phyloP scores from a whole-genome alignment of 176 grass and related monocot genomes.

The Eragrostis curvula region DNA sequence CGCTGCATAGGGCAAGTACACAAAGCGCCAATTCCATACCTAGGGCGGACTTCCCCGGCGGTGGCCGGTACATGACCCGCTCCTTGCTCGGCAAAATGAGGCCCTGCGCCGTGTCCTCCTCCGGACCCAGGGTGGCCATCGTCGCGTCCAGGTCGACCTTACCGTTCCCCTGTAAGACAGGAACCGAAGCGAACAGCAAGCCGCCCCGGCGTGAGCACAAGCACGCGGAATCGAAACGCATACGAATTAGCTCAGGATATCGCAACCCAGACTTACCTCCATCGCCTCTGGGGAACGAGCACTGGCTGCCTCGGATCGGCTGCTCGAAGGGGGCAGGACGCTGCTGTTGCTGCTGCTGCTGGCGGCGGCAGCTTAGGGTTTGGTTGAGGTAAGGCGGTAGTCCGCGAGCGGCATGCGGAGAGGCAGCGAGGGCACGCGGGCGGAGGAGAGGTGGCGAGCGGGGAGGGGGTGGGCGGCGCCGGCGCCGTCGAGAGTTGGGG shows the following conservation, averaged over 20 bases:
- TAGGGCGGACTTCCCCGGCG: conserved; percentile 66
- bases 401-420: neutral
- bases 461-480: neutral
- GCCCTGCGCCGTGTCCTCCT: conserved; percentile 56
- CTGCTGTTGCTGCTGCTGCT: neutral
- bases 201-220: conserved; percentile 1
- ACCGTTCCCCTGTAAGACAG: conserved; percentile 39
- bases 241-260: neutral
- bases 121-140: conserved; percentile 68
- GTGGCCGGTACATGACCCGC: conserved; percentile 74
- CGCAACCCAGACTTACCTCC: conserved; percentile 29
- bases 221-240: neutral
- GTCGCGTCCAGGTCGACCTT: conserved; percentile 62
- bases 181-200: no score
- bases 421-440: neutral
- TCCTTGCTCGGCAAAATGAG: conserved; percentile 65
- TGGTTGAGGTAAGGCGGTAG: neutral
- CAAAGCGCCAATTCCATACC: conserved; percentile 46
- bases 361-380: neutral
- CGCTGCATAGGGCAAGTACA: neutral
- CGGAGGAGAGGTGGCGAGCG: neutral
- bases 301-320: conserved; percentile 2
- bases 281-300: neutral
- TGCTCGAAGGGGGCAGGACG: neutral
- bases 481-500: neutral